Evolutionary conservation across 1,284 basidiomycete species (phyloP).

Genomic region (Ustilago lituana): DNA sequence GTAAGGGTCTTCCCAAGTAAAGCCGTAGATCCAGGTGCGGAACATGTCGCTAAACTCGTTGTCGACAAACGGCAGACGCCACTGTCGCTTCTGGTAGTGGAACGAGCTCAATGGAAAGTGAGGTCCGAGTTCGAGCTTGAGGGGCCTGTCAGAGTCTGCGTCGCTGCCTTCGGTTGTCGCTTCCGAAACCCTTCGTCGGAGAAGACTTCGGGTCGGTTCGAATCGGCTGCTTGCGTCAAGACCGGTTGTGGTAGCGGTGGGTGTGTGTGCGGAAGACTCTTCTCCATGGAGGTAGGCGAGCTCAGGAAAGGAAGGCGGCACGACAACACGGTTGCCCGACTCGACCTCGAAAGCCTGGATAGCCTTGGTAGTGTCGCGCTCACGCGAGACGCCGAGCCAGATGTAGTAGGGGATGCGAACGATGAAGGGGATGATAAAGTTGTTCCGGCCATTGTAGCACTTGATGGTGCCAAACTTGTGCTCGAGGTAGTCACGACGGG

Average conservation of each 20-base stretch:
- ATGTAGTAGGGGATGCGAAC: conserved; percentile 79
- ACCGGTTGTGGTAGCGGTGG: conserved; percentile 56
- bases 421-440: conserved; percentile 76
- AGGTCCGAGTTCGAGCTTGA: conserved; percentile 58
- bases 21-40: conserved; percentile 77
- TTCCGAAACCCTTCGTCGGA: conserved; percentile 68
- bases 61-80: conserved; percentile 79
- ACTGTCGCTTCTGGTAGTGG: conserved; percentile 76
- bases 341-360: conserved; percentile 78
- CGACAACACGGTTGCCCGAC: conserved; percentile 72
- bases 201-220: conserved; percentile 61
- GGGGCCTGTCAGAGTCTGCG: conserved; percentile 65
- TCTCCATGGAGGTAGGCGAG: conserved; percentile 48
- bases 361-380: conserved; percentile 74
- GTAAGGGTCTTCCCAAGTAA: conserved; percentile 83
- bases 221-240: conserved; percentile 63
- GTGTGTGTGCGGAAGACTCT: conserved; percentile 30
- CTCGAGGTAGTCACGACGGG: conserved; percentile 76
- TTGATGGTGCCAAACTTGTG: conserved; percentile 79
- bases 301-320: conserved; percentile 66
- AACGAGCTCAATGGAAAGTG: conserved; percentile 75
- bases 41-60: conserved; percentile 80
- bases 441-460: conserved; percentile 78
- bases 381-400: conserved; percentile 79
- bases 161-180: conserved; percentile 68